Evolutionary conservation across 2,329 filamentous ascomycete species (phyloP).

Genomic region (Aspergillus carbonarius): DNA sequence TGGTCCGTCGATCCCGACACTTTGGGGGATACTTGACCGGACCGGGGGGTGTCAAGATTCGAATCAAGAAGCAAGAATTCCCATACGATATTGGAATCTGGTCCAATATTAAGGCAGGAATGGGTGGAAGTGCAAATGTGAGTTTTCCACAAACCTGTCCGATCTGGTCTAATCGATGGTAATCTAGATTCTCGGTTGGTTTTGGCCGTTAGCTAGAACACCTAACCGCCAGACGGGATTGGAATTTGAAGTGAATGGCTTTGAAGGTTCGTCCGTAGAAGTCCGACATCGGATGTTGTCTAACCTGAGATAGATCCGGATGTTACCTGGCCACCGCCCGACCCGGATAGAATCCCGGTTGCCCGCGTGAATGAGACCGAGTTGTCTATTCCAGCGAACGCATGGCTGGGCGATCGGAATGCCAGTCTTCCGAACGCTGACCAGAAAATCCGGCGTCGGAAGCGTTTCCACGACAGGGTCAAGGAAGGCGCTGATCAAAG

Average conservation of each 20-base stretch:
- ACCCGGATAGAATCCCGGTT: constrained; percentile 50
- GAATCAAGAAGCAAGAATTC: constrained; percentile 61
- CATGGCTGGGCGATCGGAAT: constrained; percentile 39
- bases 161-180: too few species aligned
- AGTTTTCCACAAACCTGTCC: constrained; percentile 1
- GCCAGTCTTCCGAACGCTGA: constrained; percentile 43
- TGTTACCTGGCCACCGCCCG: constrained; percentile 49
- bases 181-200: constrained; percentile 51
- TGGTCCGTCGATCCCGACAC: constrained; percentile 46
- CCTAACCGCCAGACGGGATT: constrained; percentile 49
- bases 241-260: constrained; percentile 59
- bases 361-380: constrained; percentile 7
- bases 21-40: constrained; percentile 60
- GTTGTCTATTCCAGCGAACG: not conserved
- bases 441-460: constrained; percentile 37
- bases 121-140: constrained; percentile 55
- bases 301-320: constrained; percentile 29
- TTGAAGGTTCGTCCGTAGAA: constrained; percentile 50
- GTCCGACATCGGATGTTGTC: not conserved
- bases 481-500: constrained; percentile 19
- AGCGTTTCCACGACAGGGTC: constrained; percentile 43
- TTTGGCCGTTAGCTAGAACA: constrained; percentile 59
- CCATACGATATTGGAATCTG: constrained; percentile 66
- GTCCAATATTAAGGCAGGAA: constrained; percentile 58
- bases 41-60: constrained; percentile 55